These are phyloP conservation scores for Withania somnifera DNA, from an alignment of 305 asterid genomes.

Conservation along the genomic window DNA sequence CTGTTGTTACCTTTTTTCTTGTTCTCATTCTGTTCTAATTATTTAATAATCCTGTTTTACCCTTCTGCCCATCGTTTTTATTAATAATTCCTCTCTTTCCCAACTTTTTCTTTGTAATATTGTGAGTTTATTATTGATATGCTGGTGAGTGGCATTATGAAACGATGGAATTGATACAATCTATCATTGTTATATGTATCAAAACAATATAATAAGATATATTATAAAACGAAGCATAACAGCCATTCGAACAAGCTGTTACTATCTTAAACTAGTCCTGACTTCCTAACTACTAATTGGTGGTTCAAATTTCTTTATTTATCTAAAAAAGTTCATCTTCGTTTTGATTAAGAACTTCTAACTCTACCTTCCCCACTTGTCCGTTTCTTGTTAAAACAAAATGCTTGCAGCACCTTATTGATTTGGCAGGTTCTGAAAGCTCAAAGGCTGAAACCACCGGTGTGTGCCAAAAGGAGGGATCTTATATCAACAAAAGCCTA, in stretches of 20 bases:
- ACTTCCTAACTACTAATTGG: neutral
- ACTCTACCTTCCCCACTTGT: neutral
- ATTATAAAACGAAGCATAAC: neutral
- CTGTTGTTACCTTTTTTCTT: neutral
- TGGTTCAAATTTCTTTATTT: neutral
- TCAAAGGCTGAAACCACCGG: conserved; percentile 94
- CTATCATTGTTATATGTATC: neutral
- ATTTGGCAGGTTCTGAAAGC: conserved; percentile 99
- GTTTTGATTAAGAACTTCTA: neutral
- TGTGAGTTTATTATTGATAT: neutral
- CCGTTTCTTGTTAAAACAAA: neutral
- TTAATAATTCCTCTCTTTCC: neutral
- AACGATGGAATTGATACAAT: neutral
- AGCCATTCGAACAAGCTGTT: neutral
- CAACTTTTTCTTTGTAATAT: neutral
- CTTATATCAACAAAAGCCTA: conserved; percentile 94
- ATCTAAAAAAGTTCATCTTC: neutral
- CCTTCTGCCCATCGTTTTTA: neutral
- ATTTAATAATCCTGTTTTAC: neutral
- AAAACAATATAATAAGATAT: neutral
- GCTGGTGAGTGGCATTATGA: neutral
- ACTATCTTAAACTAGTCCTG: neutral
- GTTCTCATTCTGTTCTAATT: neutral
- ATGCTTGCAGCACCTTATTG: conserved; percentile 89
- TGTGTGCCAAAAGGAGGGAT: conserved; percentile 89